These are phyloP conservation scores for Phyllosticta ampelicida DNA, from an alignment of 2,329 filamentous ascomycete species.

Conservation along the genomic window DNA sequence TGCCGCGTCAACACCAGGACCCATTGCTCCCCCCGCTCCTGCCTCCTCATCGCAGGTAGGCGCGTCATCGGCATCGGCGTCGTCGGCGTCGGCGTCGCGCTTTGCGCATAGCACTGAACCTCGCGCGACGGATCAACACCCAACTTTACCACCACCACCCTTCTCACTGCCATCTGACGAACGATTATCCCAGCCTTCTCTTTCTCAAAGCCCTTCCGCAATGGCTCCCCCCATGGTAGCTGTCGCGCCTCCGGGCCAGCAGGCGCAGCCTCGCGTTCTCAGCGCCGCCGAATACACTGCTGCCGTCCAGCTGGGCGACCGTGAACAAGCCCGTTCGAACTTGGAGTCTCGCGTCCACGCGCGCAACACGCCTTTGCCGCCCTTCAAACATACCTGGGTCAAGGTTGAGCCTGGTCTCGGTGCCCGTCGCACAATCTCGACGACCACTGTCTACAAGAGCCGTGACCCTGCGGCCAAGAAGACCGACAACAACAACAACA, in stretches of 20 bases:
- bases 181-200: not conserved
- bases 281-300: slow-evolving; percentile 19
- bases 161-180: slow-evolving; percentile 13
- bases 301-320: slow-evolving; percentile 15
- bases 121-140: slow-evolving; percentile 20
- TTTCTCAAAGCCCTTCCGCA: not conserved
- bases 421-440: not conserved
- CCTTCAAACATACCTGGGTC: not conserved
- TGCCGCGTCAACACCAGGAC: slow-evolving; percentile 20
- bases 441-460: too few species aligned
- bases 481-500: not conserved
- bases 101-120: slow-evolving; percentile 6
- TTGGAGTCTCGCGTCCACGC: not conserved
- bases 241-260: slow-evolving; percentile 17
- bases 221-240: slow-evolving; percentile 2
- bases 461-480: not conserved
- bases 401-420: not conserved
- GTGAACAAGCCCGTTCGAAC: not conserved
- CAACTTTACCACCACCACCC: slow-evolving; percentile 16
- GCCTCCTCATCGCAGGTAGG: slow-evolving; percentile 1
- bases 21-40: slow-evolving; percentile 16
- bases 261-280: slow-evolving; percentile 17
- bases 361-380: not conserved
- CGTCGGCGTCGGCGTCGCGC: slow-evolving; percentile 1
- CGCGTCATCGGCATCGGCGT: not conserved